Conservation (phyloP, 2,329 filamentous ascomycete genomes). For the Pyrenophora tritici-repentis region DNA sequence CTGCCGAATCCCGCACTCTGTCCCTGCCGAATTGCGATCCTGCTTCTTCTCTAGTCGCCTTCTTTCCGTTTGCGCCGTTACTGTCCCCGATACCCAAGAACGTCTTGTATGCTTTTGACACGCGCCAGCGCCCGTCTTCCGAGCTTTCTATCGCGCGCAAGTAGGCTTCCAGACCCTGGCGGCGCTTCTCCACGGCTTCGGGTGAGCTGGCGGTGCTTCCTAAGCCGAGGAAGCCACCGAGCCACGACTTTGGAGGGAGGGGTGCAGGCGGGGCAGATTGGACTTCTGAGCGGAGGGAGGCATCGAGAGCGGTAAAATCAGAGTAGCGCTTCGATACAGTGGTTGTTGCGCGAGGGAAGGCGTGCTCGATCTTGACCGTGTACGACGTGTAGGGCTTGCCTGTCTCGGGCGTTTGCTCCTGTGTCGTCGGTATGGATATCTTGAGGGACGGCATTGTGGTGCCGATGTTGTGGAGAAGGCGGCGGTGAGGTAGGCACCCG, state of each 20-base stretch:
- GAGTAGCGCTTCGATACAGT: slow-evolving; percentile 82
- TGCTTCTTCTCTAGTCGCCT: slow-evolving; percentile 23
- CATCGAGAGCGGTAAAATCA: slow-evolving; percentile 73
- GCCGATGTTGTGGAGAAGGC: not conserved
- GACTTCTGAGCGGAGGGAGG: slow-evolving; percentile 63
- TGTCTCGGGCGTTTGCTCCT: slow-evolving; percentile 54
- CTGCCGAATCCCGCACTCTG: slow-evolving; percentile 55
- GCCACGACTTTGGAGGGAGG: slow-evolving; percentile 76
- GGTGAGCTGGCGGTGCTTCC: slow-evolving; percentile 68
- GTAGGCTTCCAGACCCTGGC: slow-evolving; percentile 70
- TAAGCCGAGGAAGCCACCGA: slow-evolving; percentile 58
- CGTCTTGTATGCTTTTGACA: slow-evolving; percentile 71
- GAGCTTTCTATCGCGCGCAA: slow-evolving; percentile 72
- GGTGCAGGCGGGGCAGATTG: slow-evolving; percentile 68
- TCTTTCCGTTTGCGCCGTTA: slow-evolving; percentile 27
- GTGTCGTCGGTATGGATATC: slow-evolving; percentile 55
- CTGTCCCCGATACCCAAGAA: slow-evolving; percentile 67
- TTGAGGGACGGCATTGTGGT: slow-evolving; percentile 52
- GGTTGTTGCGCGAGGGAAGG: slow-evolving; percentile 75
- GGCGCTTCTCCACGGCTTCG: slow-evolving; percentile 72
- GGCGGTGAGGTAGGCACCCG: slow-evolving; percentile 3
- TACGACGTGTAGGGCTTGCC: slow-evolving; percentile 75
- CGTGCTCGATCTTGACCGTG: slow-evolving; percentile 76
- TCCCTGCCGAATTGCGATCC: slow-evolving; percentile 47
- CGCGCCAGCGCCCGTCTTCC: slow-evolving; percentile 77